phyloP scores from a whole-genome alignment of 345 rosid species.

The Clausena lansium region DNA sequence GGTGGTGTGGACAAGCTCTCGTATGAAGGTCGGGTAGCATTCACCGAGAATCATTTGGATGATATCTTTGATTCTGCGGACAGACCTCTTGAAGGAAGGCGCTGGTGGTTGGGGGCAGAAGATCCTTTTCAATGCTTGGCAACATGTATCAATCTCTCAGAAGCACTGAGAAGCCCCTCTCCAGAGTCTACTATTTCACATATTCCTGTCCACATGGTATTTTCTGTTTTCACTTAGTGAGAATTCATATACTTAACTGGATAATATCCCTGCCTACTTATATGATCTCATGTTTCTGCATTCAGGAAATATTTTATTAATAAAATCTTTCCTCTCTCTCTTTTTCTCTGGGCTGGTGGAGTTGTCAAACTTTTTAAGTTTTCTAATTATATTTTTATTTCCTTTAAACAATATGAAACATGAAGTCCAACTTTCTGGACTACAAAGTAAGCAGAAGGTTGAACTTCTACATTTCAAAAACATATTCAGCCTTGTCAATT shows the following conservation, averaged over 20 bases:
- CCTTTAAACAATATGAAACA: neutral
- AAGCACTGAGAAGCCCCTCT: constrained; percentile 83
- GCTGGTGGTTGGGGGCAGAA: constrained; percentile 98
- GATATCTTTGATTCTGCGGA: constrained; percentile 95
- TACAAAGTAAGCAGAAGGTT: neutral
- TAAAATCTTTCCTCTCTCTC: neutral
- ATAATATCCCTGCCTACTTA: constrained; percentile 1
- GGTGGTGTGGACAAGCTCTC: constrained; percentile 96
- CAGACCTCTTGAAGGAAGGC: constrained; percentile 85
- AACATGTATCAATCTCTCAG: constrained; percentile 75
- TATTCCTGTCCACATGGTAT: constrained; percentile 94
- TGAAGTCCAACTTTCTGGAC: neutral
- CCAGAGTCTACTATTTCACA: constrained; percentile 74
- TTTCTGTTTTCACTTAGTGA: neutral
- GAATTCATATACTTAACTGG: constrained; percentile 5
- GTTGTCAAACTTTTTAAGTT: neutral
- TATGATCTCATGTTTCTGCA: neutral
- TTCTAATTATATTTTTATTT: neutral
- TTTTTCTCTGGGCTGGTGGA: neutral
- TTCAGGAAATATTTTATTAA: neutral
- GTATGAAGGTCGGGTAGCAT: constrained; percentile 72
- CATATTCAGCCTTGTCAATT: neutral
- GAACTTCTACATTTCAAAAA: neutral
- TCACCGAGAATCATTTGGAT: constrained; percentile 79
- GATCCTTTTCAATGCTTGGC: constrained; percentile 99